phyloP scores from a whole-genome alignment of 805 yeast species.

The Wickerhamiella azymoides region DNA sequence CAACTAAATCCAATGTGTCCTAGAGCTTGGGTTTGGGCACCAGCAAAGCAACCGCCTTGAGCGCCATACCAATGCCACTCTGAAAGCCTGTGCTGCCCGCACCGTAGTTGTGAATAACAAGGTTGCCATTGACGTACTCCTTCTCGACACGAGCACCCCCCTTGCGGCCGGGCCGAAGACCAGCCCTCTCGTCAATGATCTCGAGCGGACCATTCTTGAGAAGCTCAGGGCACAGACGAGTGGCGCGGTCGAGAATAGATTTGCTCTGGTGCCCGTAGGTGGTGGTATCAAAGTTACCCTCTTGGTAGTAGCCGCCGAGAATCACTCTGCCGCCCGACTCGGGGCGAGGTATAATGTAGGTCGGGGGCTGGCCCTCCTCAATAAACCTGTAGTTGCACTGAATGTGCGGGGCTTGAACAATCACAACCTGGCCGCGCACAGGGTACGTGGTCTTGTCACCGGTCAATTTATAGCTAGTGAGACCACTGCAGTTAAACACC shows the following conservation, averaged over 20 bases:
- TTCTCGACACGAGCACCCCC: conserved; percentile 64
- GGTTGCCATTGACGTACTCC: conserved; percentile 31
- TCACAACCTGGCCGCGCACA: conserved; percentile 68
- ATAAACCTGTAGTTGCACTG: conserved; percentile 32
- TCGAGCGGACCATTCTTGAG: conserved; percentile 30
- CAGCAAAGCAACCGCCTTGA: conserved; percentile 24
- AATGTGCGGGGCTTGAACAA: conserved; percentile 56
- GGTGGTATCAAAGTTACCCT: conserved; percentile 47
- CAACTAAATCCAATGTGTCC: too few relatives aligned
- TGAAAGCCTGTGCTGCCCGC: conserved; percentile 72
- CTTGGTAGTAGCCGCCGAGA: conserved; percentile 62
- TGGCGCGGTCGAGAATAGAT: conserved; percentile 48
- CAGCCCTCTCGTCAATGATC: conserved; percentile 53
- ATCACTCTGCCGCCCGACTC: conserved; percentile 49
- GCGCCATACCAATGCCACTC: conserved; percentile 54
- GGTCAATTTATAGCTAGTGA: conserved; percentile 48
- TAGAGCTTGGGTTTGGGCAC: conserved; percentile 4
- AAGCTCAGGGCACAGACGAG: conserved; percentile 34
- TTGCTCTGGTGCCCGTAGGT: conserved; percentile 44
- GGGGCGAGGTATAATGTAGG: conserved; percentile 64
- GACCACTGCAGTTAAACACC: conserved; percentile 67
- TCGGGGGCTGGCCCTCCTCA: conserved; percentile 27
- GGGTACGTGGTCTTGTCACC: conserved; percentile 60
- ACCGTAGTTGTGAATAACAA: conserved; percentile 58
- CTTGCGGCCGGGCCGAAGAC: conserved; percentile 59